Evolutionary conservation across 1,284 basidiomycete species (phyloP), one percentile per base, ranked within the genome.

Genomic region (Cutaneotrichosporon sp.): DNA sequence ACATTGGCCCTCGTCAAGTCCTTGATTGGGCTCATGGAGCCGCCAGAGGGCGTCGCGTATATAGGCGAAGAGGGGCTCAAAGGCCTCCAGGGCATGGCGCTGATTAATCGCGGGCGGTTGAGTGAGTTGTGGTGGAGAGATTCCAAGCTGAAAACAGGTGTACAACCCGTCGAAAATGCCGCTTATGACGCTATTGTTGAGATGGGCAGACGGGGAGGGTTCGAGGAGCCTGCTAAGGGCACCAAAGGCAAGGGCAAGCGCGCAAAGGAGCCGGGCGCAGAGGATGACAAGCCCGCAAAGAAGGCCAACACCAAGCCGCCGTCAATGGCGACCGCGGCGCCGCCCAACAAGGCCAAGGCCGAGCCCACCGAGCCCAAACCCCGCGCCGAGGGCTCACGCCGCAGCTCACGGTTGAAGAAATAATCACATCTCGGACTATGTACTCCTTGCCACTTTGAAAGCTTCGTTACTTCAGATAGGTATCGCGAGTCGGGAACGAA

Each of bases 21-120:
- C 47, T 85, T 96, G 42, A 86, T 87, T 0, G 72, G 74, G 2
- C 70, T 67, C 10, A 30, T 69, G 1, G 57, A 78, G 1, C 77
- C 83, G 8, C 87, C 87, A 2, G 78, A 82, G n/a, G 84, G 85
- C 60, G 74, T 92, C 4, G 79, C 79, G 26, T 91, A 89, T 77
- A 85, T 92, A 49, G 85, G 86, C 4, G 75, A 83, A 50, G 81
- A 84, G 1, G 89, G 87, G 4, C 78, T 88, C 0, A 81, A 83
- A 42, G 82, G 82, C 22, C 80, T 86, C 34, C 70, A 76, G 86
- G 86, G 73, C 6, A 97, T 96, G 92, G 85, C 89, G 52, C 82
- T 98, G 30, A 84, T 97, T 18, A 89, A 86, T 22, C 85, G 91
- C 9, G 92, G 94, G 1, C 83, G 96, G 58, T 83, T 98, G 58